phyloP scores from a whole-genome alignment of 1,284 basidiomycete species.

The Flammula alnicola region DNA sequence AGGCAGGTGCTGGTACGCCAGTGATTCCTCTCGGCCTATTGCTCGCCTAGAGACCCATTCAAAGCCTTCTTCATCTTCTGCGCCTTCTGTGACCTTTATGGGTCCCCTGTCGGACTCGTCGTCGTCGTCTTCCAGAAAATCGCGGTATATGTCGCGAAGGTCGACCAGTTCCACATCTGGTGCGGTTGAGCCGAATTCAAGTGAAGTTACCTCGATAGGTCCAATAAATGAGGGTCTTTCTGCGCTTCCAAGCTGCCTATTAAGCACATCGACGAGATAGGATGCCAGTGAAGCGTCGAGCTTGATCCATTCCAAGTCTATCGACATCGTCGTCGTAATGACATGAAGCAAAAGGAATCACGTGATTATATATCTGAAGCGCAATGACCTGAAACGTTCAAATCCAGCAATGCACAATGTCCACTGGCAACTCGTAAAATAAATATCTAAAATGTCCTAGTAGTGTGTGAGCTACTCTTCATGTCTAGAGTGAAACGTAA shows the following conservation, averaged over 20 bases:
- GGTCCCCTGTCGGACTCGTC: conserved; percentile 57
- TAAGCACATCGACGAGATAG: conserved; percentile 79
- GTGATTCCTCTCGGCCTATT: conserved; percentile 59
- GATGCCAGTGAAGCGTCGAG: conserved; percentile 75
- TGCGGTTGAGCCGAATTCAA: conserved; percentile 84
- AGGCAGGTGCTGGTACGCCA: conserved; percentile 68
- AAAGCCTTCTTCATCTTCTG: conserved; percentile 64
- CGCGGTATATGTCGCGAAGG: conserved; percentile 91
- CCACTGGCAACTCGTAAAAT: not conserved
- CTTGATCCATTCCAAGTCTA: conserved; percentile 80
- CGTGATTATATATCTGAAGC: conserved; percentile 16
- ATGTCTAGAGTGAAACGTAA: conserved; percentile 1
- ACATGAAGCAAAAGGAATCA: conserved; percentile 17
- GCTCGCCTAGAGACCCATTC: conserved; percentile 79
- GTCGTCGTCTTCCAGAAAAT: conserved; percentile 87
- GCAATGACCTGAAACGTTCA: too few relatives aligned
- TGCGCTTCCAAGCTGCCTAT: conserved; percentile 74
- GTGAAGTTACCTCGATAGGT: conserved; percentile 81
- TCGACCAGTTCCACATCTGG: conserved; percentile 93
- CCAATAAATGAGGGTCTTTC: conserved; percentile 91
- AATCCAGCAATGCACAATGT: not conserved
- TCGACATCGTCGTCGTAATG: conserved; percentile 61
- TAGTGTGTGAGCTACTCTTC: not conserved
- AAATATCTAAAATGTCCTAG: not conserved
- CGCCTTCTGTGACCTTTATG: conserved; percentile 58